Evolutionary conservation across 805 yeast species (phyloP).

Genomic region (Wickerhamomyces tratensis): DNA sequence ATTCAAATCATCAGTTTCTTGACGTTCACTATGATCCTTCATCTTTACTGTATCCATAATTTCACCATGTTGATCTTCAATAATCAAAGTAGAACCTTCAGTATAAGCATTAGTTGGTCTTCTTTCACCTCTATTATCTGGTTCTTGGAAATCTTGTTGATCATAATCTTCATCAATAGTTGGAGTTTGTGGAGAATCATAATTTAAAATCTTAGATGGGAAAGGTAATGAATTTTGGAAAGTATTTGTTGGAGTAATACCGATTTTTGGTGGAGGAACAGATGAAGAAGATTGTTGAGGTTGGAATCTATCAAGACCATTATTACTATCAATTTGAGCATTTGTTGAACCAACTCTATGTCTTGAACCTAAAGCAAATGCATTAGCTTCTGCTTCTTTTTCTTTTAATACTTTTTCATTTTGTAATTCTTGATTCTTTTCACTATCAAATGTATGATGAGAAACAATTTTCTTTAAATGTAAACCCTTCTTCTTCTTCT

Average conservation of each 20-base stretch:
- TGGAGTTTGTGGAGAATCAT: background rate
- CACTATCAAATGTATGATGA: conserved; percentile 10
- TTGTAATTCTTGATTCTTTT: conserved; percentile 19
- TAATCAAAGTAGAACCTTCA: conserved; percentile 60
- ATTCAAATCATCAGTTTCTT: conserved; percentile 1
- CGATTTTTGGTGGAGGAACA: conserved; percentile 2
- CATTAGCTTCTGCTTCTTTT: conserved; percentile 32
- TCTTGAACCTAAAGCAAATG: conserved; percentile 25
- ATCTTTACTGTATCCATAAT: conserved; percentile 47
- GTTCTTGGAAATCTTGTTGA: conserved; percentile 4
- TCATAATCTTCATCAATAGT: background rate
- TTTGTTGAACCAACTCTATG: background rate
- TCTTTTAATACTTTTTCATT: conserved; percentile 30
- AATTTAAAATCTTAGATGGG: background rate
- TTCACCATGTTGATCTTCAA: conserved; percentile 84
- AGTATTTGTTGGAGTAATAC: conserved; percentile 16
- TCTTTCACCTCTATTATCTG: conserved; percentile 16
- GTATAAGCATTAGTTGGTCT: conserved; percentile 38
- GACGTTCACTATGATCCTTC: conserved; percentile 14
- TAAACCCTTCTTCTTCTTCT: conserved; percentile 21
- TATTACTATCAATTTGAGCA: too few species aligned
- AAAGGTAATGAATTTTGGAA: conserved; percentile 4
- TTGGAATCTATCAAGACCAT: too few species aligned
- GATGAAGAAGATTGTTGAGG: too few species aligned
- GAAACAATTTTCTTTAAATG: conserved; percentile 20